A percentile compares a stretch with the other conserved stretches of the same genome.
These are phyloP conservation scores for Ogataea glucozyma DNA, from an alignment of 805 yeast genomes.

Conservation along the genomic window DNA sequence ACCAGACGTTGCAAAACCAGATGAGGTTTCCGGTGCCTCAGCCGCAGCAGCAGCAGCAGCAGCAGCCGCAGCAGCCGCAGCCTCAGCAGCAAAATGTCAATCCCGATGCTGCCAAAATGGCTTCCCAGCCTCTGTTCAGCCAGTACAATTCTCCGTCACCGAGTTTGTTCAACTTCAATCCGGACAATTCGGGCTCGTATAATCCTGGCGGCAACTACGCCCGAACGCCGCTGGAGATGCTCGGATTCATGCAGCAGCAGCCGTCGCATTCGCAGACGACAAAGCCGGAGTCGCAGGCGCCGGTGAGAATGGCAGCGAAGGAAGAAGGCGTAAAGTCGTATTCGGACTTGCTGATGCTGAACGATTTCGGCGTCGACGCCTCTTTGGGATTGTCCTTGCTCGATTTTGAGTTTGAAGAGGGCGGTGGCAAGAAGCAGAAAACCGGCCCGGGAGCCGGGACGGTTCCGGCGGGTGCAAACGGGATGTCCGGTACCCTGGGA, in stretches of 20 bases:
- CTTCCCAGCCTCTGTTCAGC: constrained; percentile 12
- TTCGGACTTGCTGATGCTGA: constrained; percentile 35
- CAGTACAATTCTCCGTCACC: constrained; percentile 15
- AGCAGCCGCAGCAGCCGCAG: not conserved
- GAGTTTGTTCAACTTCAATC: constrained; percentile 23
- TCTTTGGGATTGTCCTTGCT: constrained; percentile 72
- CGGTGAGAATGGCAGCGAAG: not conserved
- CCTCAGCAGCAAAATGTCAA: constrained; percentile 14
- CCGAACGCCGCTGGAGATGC: constrained; percentile 5
- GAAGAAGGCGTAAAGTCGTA: constrained; percentile 24
- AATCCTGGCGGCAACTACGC: not conserved
- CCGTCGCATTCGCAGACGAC: constrained; percentile 15
- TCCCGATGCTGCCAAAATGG: no score
- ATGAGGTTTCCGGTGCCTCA: constrained; percentile 22
- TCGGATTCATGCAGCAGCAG: constrained; percentile 16
- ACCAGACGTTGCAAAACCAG: constrained; percentile 26
- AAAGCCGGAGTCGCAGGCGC: not conserved
- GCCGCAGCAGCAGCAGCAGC: constrained; percentile 5
- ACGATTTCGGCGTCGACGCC: constrained; percentile 79
- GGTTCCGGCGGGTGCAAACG: not conserved
- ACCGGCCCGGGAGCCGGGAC: not conserved
- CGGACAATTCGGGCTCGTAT: constrained; percentile 26
- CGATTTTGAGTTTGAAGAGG: constrained; percentile 43
- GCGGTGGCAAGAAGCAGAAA: constrained; percentile 16
- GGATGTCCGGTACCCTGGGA: not conserved